Conservation (phyloP, 441 rosid genomes). For the Adansonia grandidieri region DNA sequence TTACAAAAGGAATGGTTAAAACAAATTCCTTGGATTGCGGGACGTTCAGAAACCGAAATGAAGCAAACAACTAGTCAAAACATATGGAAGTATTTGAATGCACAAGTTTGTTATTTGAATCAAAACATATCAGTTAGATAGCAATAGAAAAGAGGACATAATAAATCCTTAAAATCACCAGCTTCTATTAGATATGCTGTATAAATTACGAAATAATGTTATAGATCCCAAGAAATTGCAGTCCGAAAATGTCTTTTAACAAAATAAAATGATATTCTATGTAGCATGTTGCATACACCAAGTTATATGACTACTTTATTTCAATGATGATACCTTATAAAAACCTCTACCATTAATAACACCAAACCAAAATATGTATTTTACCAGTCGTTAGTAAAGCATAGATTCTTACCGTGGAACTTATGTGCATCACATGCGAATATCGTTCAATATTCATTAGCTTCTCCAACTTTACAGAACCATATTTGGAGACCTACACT, state of each 20-base stretch:
- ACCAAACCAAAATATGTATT: neutral
- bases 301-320: no score
- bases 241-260: neutral
- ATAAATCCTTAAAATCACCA: neutral
- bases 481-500: constrained; percentile 67
- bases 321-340: no score
- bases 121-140: neutral
- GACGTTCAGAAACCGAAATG: neutral
- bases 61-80: neutral
- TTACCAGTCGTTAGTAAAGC: neutral
- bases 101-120: neutral
- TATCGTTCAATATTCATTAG: constrained; percentile 88
- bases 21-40: neutral
- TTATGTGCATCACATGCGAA: constrained; percentile 95
- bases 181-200: neutral
- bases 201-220: neutral
- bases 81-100: neutral
- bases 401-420: constrained; percentile 72
- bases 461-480: constrained; percentile 83
- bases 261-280: neutral
- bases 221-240: neutral
- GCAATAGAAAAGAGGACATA: neutral
- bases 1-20: neutral
- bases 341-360: neutral
- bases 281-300: neutral